These are phyloP conservation scores for Xylariaceae sp. DNA, from an alignment of 2,329 filamentous ascomycete genomes.

Conservation along the genomic window DNA sequence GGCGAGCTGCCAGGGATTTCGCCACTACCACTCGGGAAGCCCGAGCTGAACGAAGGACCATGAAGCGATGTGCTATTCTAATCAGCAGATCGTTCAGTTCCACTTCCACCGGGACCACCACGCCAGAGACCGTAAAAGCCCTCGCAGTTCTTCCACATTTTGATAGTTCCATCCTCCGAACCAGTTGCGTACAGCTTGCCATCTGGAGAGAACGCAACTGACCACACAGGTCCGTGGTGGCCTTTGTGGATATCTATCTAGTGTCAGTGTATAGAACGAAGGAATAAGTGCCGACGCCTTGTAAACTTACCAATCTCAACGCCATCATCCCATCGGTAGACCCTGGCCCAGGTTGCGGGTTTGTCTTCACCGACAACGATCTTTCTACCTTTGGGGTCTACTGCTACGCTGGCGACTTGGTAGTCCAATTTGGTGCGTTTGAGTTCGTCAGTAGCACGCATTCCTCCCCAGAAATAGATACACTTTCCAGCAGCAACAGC, in stretches of 20 bases:
- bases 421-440: constrained; percentile 83
- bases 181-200: constrained; percentile 96
- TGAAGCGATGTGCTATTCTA: constrained; percentile 42
- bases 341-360: constrained; percentile 96
- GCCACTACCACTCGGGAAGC: constrained; percentile 6
- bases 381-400: constrained; percentile 81
- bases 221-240: constrained; percentile 98
- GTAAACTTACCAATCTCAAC: constrained; percentile 71
- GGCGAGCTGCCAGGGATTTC: constrained; percentile 19
- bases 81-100: constrained; percentile 45
- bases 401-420: constrained; percentile 87
- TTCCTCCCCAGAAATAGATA: constrained; percentile 88
- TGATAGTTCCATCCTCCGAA: constrained; percentile 97
- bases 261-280: constrained; percentile 27
- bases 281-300: neutral
- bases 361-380: constrained; percentile 86
- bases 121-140: constrained; percentile 71
- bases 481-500: constrained; percentile 94
- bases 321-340: constrained; percentile 87
- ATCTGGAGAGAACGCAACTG: constrained; percentile 90
- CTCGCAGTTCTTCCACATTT: constrained; percentile 80
- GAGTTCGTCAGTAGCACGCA: constrained; percentile 71
- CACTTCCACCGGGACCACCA: constrained; percentile 48
- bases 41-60: constrained; percentile 24
- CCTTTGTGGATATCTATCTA: constrained; percentile 85